Evolutionary conservation across 768 basidiomycete genomes (phyloP).

Genomic region (Suillus variegatus): DNA sequence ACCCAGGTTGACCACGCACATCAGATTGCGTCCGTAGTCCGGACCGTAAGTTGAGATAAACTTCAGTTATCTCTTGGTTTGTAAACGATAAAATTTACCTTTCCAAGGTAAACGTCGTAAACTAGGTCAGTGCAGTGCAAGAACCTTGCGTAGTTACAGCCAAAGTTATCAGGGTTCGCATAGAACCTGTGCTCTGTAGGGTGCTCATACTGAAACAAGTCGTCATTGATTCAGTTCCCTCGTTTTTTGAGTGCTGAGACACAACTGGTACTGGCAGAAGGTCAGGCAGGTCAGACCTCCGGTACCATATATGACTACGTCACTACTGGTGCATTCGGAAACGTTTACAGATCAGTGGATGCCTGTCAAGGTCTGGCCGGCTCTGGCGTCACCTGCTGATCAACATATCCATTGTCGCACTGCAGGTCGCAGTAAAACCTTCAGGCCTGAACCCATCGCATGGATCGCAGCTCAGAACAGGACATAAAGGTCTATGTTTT

Average conservation of each 20-base stretch:
- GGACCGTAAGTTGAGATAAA: too few relatives aligned
- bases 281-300: neutral
- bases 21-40: too few relatives aligned
- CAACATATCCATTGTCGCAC: neutral
- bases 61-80: too few relatives aligned
- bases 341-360: neutral
- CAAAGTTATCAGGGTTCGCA: too few relatives aligned
- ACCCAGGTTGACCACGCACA: too few relatives aligned
- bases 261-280: neutral
- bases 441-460: too few relatives aligned
- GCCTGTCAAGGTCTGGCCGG: neutral
- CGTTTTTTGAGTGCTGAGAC: too few relatives aligned
- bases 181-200: neutral
- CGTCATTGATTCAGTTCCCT: neutral
- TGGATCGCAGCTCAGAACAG: neutral
- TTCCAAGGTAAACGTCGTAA: too few relatives aligned
- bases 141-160: too few relatives aligned
- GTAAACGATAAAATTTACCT: too few relatives aligned
- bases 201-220: neutral
- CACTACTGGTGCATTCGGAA: neutral
- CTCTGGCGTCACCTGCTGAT: neutral
- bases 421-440: slow-evolving; percentile 4
- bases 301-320: neutral
- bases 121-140: too few relatives aligned
- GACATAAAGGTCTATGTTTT: neutral